Evolutionary conservation across 2,329 filamentous ascomycete species (phyloP).

Genomic region (Colletotrichum lentis): DNA sequence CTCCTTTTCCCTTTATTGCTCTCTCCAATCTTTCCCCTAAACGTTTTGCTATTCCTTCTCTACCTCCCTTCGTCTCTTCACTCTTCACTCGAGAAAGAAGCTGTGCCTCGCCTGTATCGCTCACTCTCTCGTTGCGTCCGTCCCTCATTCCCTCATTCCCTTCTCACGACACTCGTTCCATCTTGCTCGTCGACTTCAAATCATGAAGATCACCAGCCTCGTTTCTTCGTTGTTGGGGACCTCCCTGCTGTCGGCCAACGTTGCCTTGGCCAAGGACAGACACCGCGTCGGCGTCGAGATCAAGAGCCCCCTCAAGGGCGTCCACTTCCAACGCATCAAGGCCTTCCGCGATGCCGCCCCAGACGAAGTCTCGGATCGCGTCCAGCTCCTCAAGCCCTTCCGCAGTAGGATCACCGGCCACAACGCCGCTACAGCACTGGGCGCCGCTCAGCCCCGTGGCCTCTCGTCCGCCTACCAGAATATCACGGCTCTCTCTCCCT

Average conservation of each 20-base stretch:
- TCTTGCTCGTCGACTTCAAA: background rate
- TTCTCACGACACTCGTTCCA: conserved; percentile 19
- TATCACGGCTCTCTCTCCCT: conserved; percentile 49
- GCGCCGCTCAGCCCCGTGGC: conserved; percentile 30
- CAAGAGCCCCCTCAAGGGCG: conserved; percentile 49
- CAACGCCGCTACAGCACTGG: conserved; percentile 46
- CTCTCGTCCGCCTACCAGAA: conserved; percentile 47
- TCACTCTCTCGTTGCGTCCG: conserved; percentile 9
- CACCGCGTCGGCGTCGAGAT: conserved; percentile 41
- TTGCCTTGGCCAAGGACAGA: conserved; percentile 24
- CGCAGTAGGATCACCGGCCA: conserved; percentile 40
- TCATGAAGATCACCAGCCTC: conserved; percentile 31
- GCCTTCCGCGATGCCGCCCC: conserved; percentile 41
- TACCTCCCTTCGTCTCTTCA: background rate
- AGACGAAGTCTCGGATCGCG: conserved; percentile 44
- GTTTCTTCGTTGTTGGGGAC: conserved; percentile 25
- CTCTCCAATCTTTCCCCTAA: background rate
- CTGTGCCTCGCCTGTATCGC: background rate
- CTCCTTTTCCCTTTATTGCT: background rate
- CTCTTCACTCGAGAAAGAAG: background rate
- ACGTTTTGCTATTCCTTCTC: background rate
- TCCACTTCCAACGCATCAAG: conserved; percentile 49
- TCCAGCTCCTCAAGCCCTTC: conserved; percentile 48
- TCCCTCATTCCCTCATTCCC: conserved; percentile 13
- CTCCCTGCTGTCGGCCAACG: conserved; percentile 9